A percentile compares a stretch with the other conserved stretches of the same genome.
These are phyloP conservation scores for Candida berthetii DNA, from an alignment of 805 yeast genomes.

Conservation along the genomic window DNA sequence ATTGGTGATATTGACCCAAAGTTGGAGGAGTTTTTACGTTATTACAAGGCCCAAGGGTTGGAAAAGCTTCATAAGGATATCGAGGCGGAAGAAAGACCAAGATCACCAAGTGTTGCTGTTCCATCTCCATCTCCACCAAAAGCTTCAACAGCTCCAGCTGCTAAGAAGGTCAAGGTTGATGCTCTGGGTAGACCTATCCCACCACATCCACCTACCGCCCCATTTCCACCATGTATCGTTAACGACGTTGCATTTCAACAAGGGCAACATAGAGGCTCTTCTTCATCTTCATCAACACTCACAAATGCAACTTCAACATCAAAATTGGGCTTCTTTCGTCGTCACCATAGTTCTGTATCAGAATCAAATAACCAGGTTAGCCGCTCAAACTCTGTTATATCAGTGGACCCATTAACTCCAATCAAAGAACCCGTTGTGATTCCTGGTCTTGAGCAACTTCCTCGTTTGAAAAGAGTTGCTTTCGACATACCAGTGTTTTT, in stretches of 20 bases:
- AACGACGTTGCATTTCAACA: slow-evolving; percentile 5
- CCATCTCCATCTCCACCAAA: slow-evolving; percentile 5
- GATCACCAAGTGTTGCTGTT: not conserved
- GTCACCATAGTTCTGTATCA: slow-evolving; percentile 3
- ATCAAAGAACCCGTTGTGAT: slow-evolving; percentile 15
- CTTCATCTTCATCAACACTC: not conserved
- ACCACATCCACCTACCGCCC: slow-evolving; percentile 40
- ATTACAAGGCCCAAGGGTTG: slow-evolving; percentile 24
- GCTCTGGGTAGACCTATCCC: slow-evolving; percentile 42
- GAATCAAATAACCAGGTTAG: not conserved
- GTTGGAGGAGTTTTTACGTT: slow-evolving; percentile 38
- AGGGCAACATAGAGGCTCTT: slow-evolving; percentile 1
- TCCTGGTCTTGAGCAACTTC: slow-evolving; percentile 36
- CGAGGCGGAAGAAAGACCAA: not conserved
- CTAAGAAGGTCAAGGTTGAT: slow-evolving; percentile 21
- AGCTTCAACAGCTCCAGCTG: slow-evolving; percentile 1
- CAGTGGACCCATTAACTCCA: not conserved
- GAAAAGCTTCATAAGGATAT: slow-evolving; percentile 15
- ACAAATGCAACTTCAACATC: slow-evolving; percentile 4
- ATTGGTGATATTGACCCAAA: slow-evolving; percentile 34
- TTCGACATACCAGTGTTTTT: slow-evolving; percentile 74
- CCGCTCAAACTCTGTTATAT: slow-evolving; percentile 5
- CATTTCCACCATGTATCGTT: slow-evolving; percentile 42
- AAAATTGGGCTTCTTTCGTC: slow-evolving; percentile 8
- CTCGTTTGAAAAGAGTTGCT: slow-evolving; percentile 53